Conservation (phyloP, 495 filamentous ascomycete genomes). For the Jackrogersella multiformis region DNA sequence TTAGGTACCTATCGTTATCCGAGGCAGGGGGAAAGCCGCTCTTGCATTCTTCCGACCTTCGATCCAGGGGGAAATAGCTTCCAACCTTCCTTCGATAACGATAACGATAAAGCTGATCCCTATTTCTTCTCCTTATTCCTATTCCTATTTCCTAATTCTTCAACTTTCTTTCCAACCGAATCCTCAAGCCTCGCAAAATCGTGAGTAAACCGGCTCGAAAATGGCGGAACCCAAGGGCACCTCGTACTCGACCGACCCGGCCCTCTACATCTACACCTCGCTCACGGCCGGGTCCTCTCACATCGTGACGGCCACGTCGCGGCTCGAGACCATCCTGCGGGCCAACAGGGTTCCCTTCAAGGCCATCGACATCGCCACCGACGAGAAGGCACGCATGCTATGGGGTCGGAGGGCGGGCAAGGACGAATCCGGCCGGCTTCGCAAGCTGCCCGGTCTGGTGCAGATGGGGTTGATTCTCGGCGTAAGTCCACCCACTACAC, state of each 20-base stretch:
- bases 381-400: slow-evolving; percentile 88
- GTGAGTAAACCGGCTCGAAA: slow-evolving; percentile 14
- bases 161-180: background rate
- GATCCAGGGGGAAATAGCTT: slow-evolving; percentile 13
- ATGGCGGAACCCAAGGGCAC: slow-evolving; percentile 60
- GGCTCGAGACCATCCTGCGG: slow-evolving; percentile 94
- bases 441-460: slow-evolving; percentile 88
- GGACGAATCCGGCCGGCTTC: slow-evolving; percentile 66
- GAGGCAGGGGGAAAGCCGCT: slow-evolving; percentile 15
- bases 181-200: background rate
- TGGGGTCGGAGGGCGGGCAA: slow-evolving; percentile 83
- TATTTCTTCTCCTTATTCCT: slow-evolving; percentile 4
- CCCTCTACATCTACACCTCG: slow-evolving; percentile 93
- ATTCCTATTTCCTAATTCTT: background rate
- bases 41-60: slow-evolving; percentile 25
- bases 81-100: no score
- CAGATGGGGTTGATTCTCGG: slow-evolving; percentile 87
- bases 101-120: slow-evolving; percentile 2
- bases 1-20: slow-evolving; percentile 35
- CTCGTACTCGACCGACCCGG: slow-evolving; percentile 75
- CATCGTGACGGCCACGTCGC: slow-evolving; percentile 94
- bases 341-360: slow-evolving; percentile 94
- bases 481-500: slow-evolving; percentile 62
- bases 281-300: slow-evolving; percentile 95
- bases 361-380: slow-evolving; percentile 89